Evolutionary conservation across 1,284 basidiomycete species (phyloP), one percentile per base, ranked within the genome.

Genomic region (Ustilago tritici): DNA sequence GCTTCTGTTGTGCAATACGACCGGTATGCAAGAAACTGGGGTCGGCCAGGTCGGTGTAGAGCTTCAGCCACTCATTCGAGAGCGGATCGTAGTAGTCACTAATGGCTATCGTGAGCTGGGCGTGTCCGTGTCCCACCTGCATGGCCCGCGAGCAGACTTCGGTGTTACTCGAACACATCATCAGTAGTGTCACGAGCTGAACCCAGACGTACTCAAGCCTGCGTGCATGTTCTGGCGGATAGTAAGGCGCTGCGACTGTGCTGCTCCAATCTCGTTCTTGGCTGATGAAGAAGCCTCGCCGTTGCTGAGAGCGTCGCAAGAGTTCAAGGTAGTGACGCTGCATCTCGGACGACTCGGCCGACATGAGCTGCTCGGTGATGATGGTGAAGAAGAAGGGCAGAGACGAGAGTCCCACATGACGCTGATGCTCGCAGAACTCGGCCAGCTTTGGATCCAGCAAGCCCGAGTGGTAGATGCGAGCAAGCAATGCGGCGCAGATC

Each of bases 1-100:
- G 90, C 85, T 92, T 94, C 87, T 95, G 93, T 83, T 93, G 91
- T 8, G 90, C 91, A 46, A 93, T 88, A 31, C 93, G 91, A 43
- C 93, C 89, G 19, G 78, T 75, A 34, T 72, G 70, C 28, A 75
- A 50, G 41, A 78, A 75, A 32, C 61, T 61, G 8, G 76, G 71
- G 43, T 82, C 80, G 17, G 58, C 73, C 23, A 83, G 56, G 10
- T 82, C 66, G 19, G 65, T 61, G 40, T 71, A 79, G 32, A 84
- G 65, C 32, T 54, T 56, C 11, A 61, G 43, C 78, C 78, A 84
- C 36, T 84, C 82, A 4, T 66, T 50, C 15, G 62, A 50, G 11
- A 79, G 62, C 41, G 65, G 56, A 3, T 68, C 65, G 63, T 62
- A 72, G 70, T 73, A 68, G 19, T 56, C 59, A 31, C 57, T 59